Evolutionary conservation across 495 filamentous ascomycete species (phyloP).

Genomic region (Penicillium longicatenatum): DNA sequence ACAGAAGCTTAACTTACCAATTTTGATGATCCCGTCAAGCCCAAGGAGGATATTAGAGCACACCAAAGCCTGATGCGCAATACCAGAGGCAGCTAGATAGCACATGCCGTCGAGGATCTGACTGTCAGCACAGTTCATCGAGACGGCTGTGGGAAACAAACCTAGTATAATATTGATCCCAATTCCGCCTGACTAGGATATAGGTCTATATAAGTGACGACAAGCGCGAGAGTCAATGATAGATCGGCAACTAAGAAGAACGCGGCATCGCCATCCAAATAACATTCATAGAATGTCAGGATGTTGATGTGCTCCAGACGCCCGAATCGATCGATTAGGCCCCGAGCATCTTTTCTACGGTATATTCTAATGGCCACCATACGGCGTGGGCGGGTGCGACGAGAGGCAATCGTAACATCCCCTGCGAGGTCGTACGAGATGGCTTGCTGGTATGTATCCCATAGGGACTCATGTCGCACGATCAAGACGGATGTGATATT

Average conservation of each 20-base stretch:
- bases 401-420: conserved; percentile 10
- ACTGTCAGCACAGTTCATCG: conserved; percentile 4
- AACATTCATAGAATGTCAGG: neutral
- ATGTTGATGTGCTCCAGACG: neutral
- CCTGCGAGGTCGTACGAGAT: conserved; percentile 13
- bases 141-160: neutral
- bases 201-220: neutral
- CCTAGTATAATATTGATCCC: conserved; percentile 11
- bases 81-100: conserved; percentile 8
- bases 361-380: conserved; percentile 15
- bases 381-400: conserved; percentile 8
- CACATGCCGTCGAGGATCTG: conserved; percentile 9
- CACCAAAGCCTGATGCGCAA: conserved; percentile 2
- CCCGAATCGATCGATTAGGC: conserved; percentile 10
- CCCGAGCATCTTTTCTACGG: conserved; percentile 3
- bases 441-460: conserved; percentile 11
- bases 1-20: too few relatives aligned
- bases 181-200: conserved; percentile 10
- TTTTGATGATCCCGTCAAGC: too few relatives aligned
- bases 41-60: too few relatives aligned
- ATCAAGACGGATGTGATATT: conserved; percentile 5
- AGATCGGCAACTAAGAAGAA: conserved; percentile 12
- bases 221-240: conserved; percentile 7
- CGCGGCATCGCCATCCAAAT: conserved; percentile 6
- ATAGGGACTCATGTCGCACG: conserved; percentile 12